phyloP scores from a whole-genome alignment of 768 basidiomycete species.

The Hericium rajendrae region DNA sequence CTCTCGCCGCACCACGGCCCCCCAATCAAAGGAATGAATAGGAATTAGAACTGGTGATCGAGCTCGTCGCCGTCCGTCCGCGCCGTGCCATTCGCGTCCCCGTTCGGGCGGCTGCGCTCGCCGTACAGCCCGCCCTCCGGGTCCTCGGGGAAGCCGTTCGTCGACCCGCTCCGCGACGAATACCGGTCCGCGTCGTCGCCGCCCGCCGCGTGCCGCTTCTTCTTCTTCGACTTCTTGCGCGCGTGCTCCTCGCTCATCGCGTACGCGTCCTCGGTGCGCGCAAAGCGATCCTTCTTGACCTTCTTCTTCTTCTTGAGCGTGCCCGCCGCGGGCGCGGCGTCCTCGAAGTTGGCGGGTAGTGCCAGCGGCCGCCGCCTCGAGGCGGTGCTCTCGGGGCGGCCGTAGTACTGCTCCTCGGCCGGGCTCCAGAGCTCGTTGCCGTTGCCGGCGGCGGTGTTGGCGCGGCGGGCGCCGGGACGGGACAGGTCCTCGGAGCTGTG shows the following conservation, averaged over 20 bases:
- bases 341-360: constrained; percentile 78
- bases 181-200: constrained; percentile 26
- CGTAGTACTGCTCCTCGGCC: constrained; percentile 72
- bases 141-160: constrained; percentile 60
- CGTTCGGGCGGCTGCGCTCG: background rate
- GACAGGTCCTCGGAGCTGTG: constrained; percentile 19
- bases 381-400: constrained; percentile 25
- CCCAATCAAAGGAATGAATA: background rate
- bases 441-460: constrained; percentile 23
- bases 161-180: constrained; percentile 26
- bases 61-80: background rate
- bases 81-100: background rate
- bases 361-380: constrained; percentile 59
- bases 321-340: constrained; percentile 30
- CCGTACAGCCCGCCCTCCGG: constrained; percentile 62
- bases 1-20: background rate
- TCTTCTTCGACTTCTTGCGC: constrained; percentile 54
- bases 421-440: constrained; percentile 62
- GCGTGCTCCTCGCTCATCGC: constrained; percentile 30
- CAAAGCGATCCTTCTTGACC: constrained; percentile 83
- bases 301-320: constrained; percentile 57
- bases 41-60: background rate
- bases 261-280: constrained; percentile 80
- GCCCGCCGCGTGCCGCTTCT: constrained; percentile 35
- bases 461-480: constrained; percentile 20